Base-by-base conservation (phyloP, 148 eudicot species). In the Polygonum maritimum region DNA sequence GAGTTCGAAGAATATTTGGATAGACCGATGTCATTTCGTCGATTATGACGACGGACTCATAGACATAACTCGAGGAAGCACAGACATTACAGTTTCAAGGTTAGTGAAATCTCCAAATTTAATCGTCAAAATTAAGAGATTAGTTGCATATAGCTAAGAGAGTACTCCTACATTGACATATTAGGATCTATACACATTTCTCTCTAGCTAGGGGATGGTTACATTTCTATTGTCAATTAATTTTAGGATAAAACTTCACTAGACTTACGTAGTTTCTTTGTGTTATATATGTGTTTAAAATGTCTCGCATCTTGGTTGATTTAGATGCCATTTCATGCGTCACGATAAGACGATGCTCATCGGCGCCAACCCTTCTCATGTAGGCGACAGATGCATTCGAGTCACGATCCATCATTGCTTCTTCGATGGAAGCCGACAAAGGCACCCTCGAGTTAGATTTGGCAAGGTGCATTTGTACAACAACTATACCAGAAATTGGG, bases 401-500 rank as follows among this genome's bases (percentile, higher is more conserved):
- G 94, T 92, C 75, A 92, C 97, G 10, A 86, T 90, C 81, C 97
- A 90, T 79, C 98, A 94, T 81, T 92, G 97, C 71, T 92, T 94
- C 63, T 94, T 92, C 52, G 89, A 95, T 79, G 97, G 96, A 40
- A 90, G 96, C 9, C 81, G 88, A 51, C 99, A 95, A 82, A 83
- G 99, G 55, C 99, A 95, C 1, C 99, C 97, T 72, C 97, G 94
- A 65, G 86, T 95, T 69, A 86, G 99, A 79, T 95, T 86, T 73
- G 97, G 89, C 65, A 95, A 89, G 83, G 97, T 95, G 41, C 99
- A 95, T 84, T 78, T 95, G 58, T 95, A 89, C 76, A 92, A 95
- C 80, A 95, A 95, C 48, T 95, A 90, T 83, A 95, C 97, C 58
- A 88, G 94, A 79, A 79, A 87, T 71, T 95, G 99, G 99, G 96